Base-by-base conservation (phyloP, 345 rosid genomes). In the Salix dunnii region DNA sequence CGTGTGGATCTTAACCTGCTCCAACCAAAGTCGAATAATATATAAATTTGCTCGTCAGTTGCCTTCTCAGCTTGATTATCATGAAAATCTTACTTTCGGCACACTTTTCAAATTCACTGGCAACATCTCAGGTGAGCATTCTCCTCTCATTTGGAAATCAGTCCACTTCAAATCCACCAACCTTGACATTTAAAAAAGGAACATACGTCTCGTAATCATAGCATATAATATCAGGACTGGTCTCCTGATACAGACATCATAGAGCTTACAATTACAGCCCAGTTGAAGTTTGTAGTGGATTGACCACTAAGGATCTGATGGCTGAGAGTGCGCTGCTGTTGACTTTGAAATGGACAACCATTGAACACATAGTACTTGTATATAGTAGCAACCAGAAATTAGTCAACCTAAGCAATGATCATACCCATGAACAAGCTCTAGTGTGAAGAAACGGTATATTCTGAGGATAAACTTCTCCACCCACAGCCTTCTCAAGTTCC, bases 381-480 rank as follows among this genome's bases (percentile, higher is more conserved):
- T n/a, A 62, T 14, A 40, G 46, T 12, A 46, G 51, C 51, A 7
- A 33, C 66, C 12, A 8, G 5, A 40, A 10, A 71, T 5, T 9
- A n/a, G 43, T 65, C 46, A 17, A 30, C 23, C 6, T 1, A 30
- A 58, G 6, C 18, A 67, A 76, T 69, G 74, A 76, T 76, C 68
- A 61, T 60, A 76, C 28, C 61, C 33, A 36, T 25, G 71, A 25
- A 77, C 18, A 25, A 77, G 18, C 43, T 31, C 30, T 28, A 2
- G 48, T 36, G 35, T 42, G 65, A 49, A 49, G 76, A 36, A 36
- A 21, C 27, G 66, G 80, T 48, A 77, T 77, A 77, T 77, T 72
- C 76, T 23, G 51, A 51, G 76, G 51, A 77, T 71, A 77, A 77
- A 71, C 80, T 77, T 49, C 71, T 63, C 75, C 76, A 65, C 76